phyloP scores from a whole-genome alignment of 371 early-diverging fungal species.

The Syncephalastrum contaminatum region DNA sequence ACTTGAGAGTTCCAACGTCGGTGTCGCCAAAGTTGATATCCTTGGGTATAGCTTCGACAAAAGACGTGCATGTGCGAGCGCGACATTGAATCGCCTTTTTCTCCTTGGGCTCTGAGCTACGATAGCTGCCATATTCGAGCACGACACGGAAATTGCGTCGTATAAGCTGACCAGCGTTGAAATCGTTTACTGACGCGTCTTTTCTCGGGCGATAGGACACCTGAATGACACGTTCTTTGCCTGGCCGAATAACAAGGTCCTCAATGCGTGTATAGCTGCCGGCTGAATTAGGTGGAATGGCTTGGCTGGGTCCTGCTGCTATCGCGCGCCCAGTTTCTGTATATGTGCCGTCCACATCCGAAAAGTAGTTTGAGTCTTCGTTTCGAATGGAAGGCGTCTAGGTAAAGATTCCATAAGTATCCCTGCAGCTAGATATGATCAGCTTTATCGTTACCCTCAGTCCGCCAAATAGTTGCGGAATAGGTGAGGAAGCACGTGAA shows the following conservation, averaged over 20 bases:
- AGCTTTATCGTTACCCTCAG: too few species aligned
- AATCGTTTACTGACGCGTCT: slow-evolving; percentile 56
- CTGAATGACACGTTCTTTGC: slow-evolving; percentile 79
- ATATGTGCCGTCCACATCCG: slow-evolving; percentile 10
- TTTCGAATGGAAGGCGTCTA: slow-evolving; percentile 1
- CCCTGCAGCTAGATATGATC: too few species aligned
- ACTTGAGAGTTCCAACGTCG: slow-evolving; percentile 91
- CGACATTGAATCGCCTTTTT: slow-evolving; percentile 89
- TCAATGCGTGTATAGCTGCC: slow-evolving; percentile 73
- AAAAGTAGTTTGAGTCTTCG: slow-evolving; percentile 6
- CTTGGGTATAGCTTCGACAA: slow-evolving; percentile 83
- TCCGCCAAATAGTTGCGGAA: too few species aligned
- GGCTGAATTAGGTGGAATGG: slow-evolving; percentile 7
- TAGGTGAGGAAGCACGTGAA: slow-evolving; percentile 55
- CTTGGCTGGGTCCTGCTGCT: neutral
- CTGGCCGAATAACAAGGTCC: slow-evolving; percentile 84
- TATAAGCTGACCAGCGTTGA: slow-evolving; percentile 76
- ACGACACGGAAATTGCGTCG: slow-evolving; percentile 78
- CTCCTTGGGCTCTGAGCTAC: slow-evolving; percentile 60
- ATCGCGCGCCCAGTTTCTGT: slow-evolving; percentile 8
- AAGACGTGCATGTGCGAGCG: slow-evolving; percentile 90
- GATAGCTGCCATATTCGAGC: slow-evolving; percentile 66
- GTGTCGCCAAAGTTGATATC: slow-evolving; percentile 93
- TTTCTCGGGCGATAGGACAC: slow-evolving; percentile 78
- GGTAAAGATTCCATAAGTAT: too few species aligned